Base-by-base conservation (phyloP, 106 monocot genomes). In the Alisma plantagoaquatica region DNA sequence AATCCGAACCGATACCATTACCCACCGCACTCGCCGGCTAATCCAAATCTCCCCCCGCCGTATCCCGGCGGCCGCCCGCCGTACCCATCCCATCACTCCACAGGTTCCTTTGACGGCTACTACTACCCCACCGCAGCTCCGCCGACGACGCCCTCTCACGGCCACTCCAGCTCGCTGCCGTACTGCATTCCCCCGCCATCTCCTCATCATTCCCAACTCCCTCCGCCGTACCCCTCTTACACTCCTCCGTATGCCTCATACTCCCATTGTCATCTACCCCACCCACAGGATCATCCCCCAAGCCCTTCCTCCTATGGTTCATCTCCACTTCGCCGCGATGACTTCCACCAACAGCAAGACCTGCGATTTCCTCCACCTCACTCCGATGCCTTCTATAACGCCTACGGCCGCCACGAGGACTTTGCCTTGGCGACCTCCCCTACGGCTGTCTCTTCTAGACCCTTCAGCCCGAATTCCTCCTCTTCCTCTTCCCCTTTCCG, bases 51-150 rank as follows among this genome's bases (percentile, higher is more conserved):
- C 11, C 32, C 49, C 10, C 33, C 62, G 48, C 9, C 20, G 21
- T 24, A 15, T 12, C 32, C 17, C 4, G 11, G 11, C 48, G 0
- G 24, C 31, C 46, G 20, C 19, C 45, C 60, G 9, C 32, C 11
- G 15, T 35, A 11, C 23, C 20, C 51, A 16, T 6, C 23, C 58
- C 41, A 0, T 2, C 27, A 15, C 67, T 33, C 14, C 53, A 22
- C 29, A 17, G 31, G 11, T 59, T 46, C 54, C 54, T 65, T 23
- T 55, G 66, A 29, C 48, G 54, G 10, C 60, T 43, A 0, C 32
- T 67, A 53, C 53, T 51, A 56, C 59, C 9, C 57, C 63, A 1
- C 68, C 71, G 7, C 15, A 53, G 14, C 41, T 44, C 42, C 7
- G 16, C n/a, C 29, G 10, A 3, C n/a, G n/a, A n/a, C n/a, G n/a